Evolutionary conservation across 2,329 filamentous ascomycete genomes (phyloP).

Genomic region (Paraconiothyrium sp.): DNA sequence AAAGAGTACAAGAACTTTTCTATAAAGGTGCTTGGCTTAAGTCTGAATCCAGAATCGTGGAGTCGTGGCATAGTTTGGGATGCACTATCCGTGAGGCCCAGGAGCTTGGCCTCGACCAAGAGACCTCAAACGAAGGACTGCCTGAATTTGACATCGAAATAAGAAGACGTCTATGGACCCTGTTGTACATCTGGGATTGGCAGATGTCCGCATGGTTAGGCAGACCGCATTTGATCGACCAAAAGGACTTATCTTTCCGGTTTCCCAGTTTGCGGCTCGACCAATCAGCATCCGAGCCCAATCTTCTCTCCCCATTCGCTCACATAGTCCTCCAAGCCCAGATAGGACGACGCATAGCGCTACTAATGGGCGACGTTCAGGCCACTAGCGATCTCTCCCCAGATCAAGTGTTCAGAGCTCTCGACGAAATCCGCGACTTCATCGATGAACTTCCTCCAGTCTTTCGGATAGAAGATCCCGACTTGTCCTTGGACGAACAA

Average conservation of each 20-base stretch:
- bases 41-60: slow-evolving; percentile 57
- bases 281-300: slow-evolving; percentile 42
- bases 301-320: slow-evolving; percentile 55
- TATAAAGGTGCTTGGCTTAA: slow-evolving; percentile 59
- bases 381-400: slow-evolving; percentile 27
- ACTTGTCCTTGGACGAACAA: slow-evolving; percentile 53
- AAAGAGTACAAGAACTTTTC: slow-evolving; percentile 62
- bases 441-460: slow-evolving; percentile 55
- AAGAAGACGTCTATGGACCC: slow-evolving; percentile 57
- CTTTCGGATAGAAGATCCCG: slow-evolving; percentile 53
- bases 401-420: slow-evolving; percentile 33
- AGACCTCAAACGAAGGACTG: slow-evolving; percentile 45
- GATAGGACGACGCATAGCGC: slow-evolving; percentile 46
- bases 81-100: slow-evolving; percentile 59
- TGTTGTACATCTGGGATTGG: slow-evolving; percentile 61
- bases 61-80: slow-evolving; percentile 60
- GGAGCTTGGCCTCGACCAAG: slow-evolving; percentile 58
- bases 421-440: slow-evolving; percentile 56
- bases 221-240: slow-evolving; percentile 57
- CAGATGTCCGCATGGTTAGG: slow-evolving; percentile 57
- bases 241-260: slow-evolving; percentile 50
- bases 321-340: slow-evolving; percentile 56
- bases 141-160: slow-evolving; percentile 60
- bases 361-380: slow-evolving; percentile 31
- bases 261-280: slow-evolving; percentile 54